These are phyloP conservation scores for Apium graveolens DNA, from an alignment of 129 eudicot genomes.

Conservation along the genomic window DNA sequence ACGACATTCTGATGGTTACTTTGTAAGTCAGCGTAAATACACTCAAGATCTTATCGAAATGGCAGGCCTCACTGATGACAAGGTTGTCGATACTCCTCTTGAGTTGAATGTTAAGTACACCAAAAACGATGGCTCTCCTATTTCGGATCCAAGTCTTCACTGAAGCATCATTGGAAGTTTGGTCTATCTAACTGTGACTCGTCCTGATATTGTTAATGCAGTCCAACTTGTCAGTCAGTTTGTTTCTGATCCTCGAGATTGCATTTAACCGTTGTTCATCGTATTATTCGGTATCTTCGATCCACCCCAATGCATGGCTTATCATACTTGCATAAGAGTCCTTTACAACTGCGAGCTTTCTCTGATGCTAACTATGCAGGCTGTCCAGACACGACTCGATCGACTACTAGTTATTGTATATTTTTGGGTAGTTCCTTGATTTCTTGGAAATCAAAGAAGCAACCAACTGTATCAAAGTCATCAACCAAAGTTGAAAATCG, in stretches of 20 bases:
- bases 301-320: background rate
- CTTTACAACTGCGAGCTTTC: no score
- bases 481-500: no score
- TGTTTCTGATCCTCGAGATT: background rate
- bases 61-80: background rate
- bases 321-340: no score
- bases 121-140: background rate
- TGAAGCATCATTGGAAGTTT: background rate
- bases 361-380: no score
- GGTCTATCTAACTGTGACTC: background rate
- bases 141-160: background rate
- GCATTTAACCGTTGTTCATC: background rate
- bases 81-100: background rate
- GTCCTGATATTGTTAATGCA: background rate
- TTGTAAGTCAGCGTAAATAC: no score
- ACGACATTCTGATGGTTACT: no score
- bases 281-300: background rate
- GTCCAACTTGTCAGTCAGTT: background rate
- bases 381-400: no score
- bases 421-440: no score
- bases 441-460: no score
- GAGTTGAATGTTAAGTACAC: background rate
- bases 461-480: no score
- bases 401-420: no score
- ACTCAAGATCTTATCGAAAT: background rate